A percentile compares a stretch with the other conserved stretches of the same genome.
Conservation (phyloP, 129 eudicot species). For the Tanacetum coccineum region DNA sequence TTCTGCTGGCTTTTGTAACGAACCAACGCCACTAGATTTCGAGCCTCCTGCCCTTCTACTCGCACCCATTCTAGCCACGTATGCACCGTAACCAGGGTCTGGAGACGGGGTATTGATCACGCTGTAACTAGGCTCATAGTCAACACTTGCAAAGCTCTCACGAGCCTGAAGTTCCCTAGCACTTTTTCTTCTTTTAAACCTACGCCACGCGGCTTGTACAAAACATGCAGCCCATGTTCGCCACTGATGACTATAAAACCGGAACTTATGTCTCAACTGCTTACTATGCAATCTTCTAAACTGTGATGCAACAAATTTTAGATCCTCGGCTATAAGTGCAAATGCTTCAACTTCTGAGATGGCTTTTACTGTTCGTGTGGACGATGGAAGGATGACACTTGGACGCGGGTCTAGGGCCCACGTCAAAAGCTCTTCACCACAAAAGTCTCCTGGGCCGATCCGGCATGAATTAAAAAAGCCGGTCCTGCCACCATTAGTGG, state of each 20-base stretch:
- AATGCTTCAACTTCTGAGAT: constrained; percentile 56
- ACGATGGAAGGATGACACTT: constrained; percentile 44
- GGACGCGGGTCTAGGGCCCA: constrained; percentile 59
- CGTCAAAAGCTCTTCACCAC: constrained; percentile 53
- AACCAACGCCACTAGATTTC: constrained; percentile 29
- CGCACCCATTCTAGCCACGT: constrained; percentile 35
- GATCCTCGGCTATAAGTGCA: constrained; percentile 46
- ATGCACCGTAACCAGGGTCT: constrained; percentile 41
- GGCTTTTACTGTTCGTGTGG: constrained; percentile 56
- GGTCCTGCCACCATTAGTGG: constrained; percentile 61
- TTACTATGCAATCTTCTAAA: constrained; percentile 40
- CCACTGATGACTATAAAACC: constrained; percentile 95
- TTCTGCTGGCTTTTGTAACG: constrained; percentile 58
- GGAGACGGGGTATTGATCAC: constrained; percentile 25
- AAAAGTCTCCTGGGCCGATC: constrained; percentile 50
- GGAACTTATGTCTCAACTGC: constrained; percentile 68
- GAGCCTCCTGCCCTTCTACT: constrained; percentile 39
- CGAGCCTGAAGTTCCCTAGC: constrained; percentile 41
- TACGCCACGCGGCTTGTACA: constrained; percentile 63
- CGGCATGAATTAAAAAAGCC: constrained; percentile 50
- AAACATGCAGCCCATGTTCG: constrained; percentile 91
- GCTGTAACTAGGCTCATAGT: constrained; percentile 20
- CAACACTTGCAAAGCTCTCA: constrained; percentile 37
- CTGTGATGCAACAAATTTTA: constrained; percentile 43
- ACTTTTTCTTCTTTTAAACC: constrained; percentile 47